phyloP scores from a whole-genome alignment of 345 rosid species.

The Stellera chamaejasme region DNA sequence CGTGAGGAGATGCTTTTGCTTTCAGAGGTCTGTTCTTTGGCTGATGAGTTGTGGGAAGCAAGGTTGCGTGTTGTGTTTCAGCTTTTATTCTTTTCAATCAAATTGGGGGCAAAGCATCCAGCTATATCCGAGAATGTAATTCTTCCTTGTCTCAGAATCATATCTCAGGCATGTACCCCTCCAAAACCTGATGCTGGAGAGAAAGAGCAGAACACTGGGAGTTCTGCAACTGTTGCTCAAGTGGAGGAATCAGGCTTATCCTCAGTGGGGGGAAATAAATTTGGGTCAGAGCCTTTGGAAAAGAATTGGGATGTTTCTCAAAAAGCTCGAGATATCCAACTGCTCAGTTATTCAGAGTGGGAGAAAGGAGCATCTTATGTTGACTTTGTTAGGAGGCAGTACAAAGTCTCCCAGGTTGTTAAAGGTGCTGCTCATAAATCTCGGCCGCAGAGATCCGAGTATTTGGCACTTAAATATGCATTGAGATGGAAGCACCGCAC shows the following conservation, averaged over 20 bases:
- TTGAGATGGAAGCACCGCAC: constrained; percentile 85
- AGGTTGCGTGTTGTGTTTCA: constrained; percentile 92
- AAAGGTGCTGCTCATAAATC: constrained; percentile 64
- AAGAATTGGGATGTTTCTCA: constrained; percentile 57
- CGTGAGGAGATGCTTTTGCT: constrained; percentile 91
- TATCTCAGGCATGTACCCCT: constrained; percentile 95
- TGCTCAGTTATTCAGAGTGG: constrained; percentile 94
- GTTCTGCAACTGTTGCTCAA: constrained; percentile 39
- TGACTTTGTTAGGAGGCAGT: constrained; percentile 98
- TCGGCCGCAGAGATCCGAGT: constrained; percentile 68
- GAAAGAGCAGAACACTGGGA: constrained; percentile 54
- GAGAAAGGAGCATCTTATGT: constrained; percentile 95
- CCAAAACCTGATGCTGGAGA: constrained; percentile 89
- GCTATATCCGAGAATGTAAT: constrained; percentile 94
- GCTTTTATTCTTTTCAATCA: constrained; percentile 86
- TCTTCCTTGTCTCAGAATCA: constrained; percentile 93
- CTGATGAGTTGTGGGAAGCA: constrained; percentile 98
- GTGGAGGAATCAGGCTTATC: constrained; percentile 51
- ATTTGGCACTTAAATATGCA: constrained; percentile 76
- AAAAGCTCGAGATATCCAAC: constrained; percentile 69
- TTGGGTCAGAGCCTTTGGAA: constrained; percentile 42
- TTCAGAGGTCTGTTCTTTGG: constrained; percentile 91
- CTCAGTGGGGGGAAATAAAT: constrained; percentile 29
- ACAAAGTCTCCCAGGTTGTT: constrained; percentile 73
- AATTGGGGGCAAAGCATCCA: constrained; percentile 97